Evolutionary conservation across 129 eudicot species (phyloP).

Genomic region (Flaveria brownii): DNA sequence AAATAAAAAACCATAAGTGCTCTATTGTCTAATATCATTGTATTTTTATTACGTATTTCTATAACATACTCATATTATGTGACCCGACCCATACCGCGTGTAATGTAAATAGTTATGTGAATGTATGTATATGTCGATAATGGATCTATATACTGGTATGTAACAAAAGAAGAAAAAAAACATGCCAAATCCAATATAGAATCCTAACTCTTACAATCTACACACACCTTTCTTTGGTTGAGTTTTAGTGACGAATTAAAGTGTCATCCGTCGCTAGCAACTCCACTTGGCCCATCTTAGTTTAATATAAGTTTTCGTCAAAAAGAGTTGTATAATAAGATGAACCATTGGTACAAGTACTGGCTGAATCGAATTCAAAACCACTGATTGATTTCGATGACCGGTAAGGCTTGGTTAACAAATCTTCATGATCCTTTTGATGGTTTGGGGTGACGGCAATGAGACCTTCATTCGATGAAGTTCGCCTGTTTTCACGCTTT

Average conservation of each 20-base stretch:
- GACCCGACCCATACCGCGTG: no score
- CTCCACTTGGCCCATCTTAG: background rate
- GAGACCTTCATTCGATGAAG: constrained; percentile 43
- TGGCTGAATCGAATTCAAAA: constrained; percentile 30
- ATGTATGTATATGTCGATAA: no score
- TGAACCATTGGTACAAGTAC: constrained; percentile 30
- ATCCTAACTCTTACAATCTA: background rate
- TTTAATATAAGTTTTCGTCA: constrained; percentile 34
- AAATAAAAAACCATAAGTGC: no score
- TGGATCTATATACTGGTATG: background rate
- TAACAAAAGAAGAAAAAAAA: no score
- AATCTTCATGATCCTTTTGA: constrained; percentile 38
- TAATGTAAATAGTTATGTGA: no score
- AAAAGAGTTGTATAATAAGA: constrained; percentile 33
- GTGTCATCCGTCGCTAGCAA: background rate
- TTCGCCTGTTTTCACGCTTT: constrained; percentile 36
- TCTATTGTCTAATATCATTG: no score
- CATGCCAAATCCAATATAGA: background rate
- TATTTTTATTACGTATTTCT: no score
- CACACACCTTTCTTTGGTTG: background rate
- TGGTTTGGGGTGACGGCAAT: constrained; percentile 24
- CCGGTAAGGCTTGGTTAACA: constrained; percentile 41
- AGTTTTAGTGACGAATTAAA: background rate
- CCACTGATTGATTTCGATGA: constrained; percentile 40
- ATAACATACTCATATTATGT: no score